A percentile compares a stretch with the other conserved stretches of the same genome.
Conservation (phyloP, 345 rosid species). For the Citrus mangshanensis region DNA sequence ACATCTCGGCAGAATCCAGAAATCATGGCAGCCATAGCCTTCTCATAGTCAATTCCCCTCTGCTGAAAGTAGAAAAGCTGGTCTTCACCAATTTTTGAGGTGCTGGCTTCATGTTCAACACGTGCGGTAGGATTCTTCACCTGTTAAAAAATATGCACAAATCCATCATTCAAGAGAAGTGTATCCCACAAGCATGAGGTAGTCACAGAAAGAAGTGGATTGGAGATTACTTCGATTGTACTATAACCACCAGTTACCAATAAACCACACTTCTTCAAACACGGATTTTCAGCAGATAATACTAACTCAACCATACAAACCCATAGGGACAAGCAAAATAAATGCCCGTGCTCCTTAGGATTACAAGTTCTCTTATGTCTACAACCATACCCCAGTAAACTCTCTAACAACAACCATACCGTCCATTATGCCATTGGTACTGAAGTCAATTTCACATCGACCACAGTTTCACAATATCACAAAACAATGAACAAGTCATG, state of each 20-base stretch:
- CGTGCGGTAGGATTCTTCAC: slow-evolving; percentile 85
- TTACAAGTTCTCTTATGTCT: neutral
- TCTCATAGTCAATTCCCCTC: slow-evolving; percentile 91
- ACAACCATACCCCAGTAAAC: neutral
- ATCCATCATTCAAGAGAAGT: neutral
- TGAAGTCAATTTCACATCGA: neutral
- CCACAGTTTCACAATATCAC: neutral
- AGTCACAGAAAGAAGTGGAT: neutral
- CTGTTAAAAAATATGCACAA: slow-evolving; percentile 24
- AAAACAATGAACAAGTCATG: neutral
- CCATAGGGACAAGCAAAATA: neutral
- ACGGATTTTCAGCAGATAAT: neutral
- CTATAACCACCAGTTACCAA: neutral
- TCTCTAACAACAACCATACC: neutral
- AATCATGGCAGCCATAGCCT: slow-evolving; percentile 95
- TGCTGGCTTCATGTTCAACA: slow-evolving; percentile 97
- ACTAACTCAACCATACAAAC: neutral
- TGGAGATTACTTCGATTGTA: neutral
- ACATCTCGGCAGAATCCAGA: slow-evolving; percentile 90
- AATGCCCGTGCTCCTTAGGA: neutral
- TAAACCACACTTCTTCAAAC: neutral
- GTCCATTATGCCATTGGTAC: neutral
- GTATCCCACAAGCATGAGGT: neutral
- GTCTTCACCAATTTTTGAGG: slow-evolving; percentile 90
- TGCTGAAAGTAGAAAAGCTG: slow-evolving; percentile 98